Base-by-base conservation (phyloP, 1,284 basidiomycete species). In the Ganoderma meredithae region DNA sequence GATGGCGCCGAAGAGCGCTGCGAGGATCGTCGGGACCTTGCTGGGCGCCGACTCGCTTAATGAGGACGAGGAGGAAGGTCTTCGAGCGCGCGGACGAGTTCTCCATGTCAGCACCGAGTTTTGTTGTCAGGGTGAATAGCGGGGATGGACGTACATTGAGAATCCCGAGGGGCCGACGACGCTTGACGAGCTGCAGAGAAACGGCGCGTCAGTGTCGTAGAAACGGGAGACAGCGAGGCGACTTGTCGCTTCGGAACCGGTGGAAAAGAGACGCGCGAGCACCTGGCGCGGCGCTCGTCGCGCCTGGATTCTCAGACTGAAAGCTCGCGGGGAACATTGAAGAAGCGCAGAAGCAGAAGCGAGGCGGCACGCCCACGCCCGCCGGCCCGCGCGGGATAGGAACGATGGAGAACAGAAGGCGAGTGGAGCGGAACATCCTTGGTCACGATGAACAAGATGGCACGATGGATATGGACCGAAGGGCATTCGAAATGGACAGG, bases 1-100 rank as follows among this genome's bases (percentile, higher is more conserved):
- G 69, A 74, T 49, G 22, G 67, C 67, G 63, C 74, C 74, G 65
- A 76, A 76, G 64, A 72, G 47, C 53, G 63, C 63, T 13, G 74
- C 74, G 67, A 76, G 72, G 65, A 73, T 65, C 25, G 68, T 69
- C n/a, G 74, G 64, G 10, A 61, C n/a, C 25, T 68, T 70, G 60
- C 43, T 47, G 12, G 65, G 43, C 27, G 71, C 27, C 27, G 27
- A 31, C 27, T 31, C 3, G 27, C 27, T 31, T 31, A 31, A 52
- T 3, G 64, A n/a, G n/a, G n/a, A n/a, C n/a, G n/a, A n/a, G n/a
- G 58, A 22, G 22, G 58, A 59, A 12, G n/a, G 36, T 3, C 55
- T 58, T 17, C 8, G 56, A n/a, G n/a, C 19, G 17, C 12, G 22
- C 33, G 25, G 1, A 9, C 40, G 22, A 33, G 10, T 25, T n/a